A percentile compares a stretch with the other conserved stretches of the same genome.
phyloP scores from a whole-genome alignment of 1,284 basidiomycete species.

The Apiotrichum gamsii region DNA sequence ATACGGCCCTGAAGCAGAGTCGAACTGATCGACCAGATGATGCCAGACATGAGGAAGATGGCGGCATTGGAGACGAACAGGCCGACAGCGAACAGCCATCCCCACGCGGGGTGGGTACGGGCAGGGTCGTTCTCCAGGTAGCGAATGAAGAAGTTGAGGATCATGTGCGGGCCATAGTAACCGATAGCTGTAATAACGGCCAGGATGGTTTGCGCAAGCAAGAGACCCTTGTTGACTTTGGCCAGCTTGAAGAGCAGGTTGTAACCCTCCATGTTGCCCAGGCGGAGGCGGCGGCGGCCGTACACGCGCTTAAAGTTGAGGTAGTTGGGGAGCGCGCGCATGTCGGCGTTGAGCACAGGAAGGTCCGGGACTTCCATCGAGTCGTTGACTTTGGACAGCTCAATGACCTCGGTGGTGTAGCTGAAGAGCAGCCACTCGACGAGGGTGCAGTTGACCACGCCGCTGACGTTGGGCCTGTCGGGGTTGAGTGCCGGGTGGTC shows the following conservation, averaged over 20 bases:
- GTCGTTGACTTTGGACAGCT: constrained; percentile 65
- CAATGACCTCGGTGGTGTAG: constrained; percentile 75
- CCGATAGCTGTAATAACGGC: constrained; percentile 59
- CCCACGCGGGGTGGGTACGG: constrained; percentile 49
- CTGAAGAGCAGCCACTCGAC: constrained; percentile 65
- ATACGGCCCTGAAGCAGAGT: constrained; percentile 52
- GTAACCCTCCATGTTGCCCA: constrained; percentile 35
- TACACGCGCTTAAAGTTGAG: constrained; percentile 33
- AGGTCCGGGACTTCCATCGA: constrained; percentile 78
- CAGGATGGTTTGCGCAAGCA: constrained; percentile 52
- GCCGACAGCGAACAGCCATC: constrained; percentile 51
- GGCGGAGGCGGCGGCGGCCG: constrained; percentile 29
- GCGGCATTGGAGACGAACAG: constrained; percentile 62
- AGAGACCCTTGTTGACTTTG: constrained; percentile 39
- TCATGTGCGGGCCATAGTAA: constrained; percentile 72
- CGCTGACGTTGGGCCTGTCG: constrained; percentile 34
- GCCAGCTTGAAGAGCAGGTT: constrained; percentile 44
- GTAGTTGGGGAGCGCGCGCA: constrained; percentile 53
- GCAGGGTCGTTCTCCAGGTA: constrained; percentile 62
- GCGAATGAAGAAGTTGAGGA: constrained; percentile 62
- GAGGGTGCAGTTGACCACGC: constrained; percentile 51
- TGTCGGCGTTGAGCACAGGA: constrained; percentile 64
- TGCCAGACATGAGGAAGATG: constrained; percentile 50
- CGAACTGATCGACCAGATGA: constrained; percentile 43
- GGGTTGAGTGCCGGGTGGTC: constrained; percentile 28